Evolutionary conservation across 192 early-diverging fungal genomes (phyloP), one percentile per base, ranked within the genome.

Genomic region (Coemansia aciculifera): DNA sequence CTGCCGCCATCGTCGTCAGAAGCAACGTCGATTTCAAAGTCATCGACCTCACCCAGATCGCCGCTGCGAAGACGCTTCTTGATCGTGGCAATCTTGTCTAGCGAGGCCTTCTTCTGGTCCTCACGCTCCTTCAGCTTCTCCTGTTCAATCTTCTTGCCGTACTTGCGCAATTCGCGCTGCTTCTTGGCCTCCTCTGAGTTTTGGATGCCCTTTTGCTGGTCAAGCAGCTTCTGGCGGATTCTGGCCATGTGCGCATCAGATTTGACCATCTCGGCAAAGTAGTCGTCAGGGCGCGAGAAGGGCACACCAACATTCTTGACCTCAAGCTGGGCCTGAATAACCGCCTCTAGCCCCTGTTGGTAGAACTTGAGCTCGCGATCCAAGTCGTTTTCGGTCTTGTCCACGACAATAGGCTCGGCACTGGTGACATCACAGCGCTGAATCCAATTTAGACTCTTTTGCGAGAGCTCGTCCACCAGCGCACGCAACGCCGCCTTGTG

Each of bases 211-310:
- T 91, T 89, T 42, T 86, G 82, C 74, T 98, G 93, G 67, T 96
- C 89, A 64, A 97, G 78, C 67, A 98, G 85, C 67, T 84, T 84
- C 76, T 97, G 90, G 72, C 93, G 89, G 48, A 98, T 89, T 77
- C 85, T 90, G 56, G 85, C 85, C 97, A 98, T 98, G 66, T 97
- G 95, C 63, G 92, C 90, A 69, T 98, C 97, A 1, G 89, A 88
- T 87, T 98, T 98, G 72, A 98, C 87, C 97, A 98, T 98, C 83
- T 98, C 97, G 37, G 97, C 97, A 85, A 92, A 98, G 74, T 94
- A 97, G 72, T 98, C 97, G 59, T 90, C 89, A n/a, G 97, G 97
- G 44, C 97, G 83, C 42, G 86, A 72, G 64, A 95, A 93, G 19
- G 90, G 89, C 10, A 93, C 87, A 15, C 90, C 89, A 15, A 86